Evolutionary conservation across 768 basidiomycete genomes (phyloP), one percentile per base, ranked within the genome.

Genomic region (Hygrocybe coccinea): DNA sequence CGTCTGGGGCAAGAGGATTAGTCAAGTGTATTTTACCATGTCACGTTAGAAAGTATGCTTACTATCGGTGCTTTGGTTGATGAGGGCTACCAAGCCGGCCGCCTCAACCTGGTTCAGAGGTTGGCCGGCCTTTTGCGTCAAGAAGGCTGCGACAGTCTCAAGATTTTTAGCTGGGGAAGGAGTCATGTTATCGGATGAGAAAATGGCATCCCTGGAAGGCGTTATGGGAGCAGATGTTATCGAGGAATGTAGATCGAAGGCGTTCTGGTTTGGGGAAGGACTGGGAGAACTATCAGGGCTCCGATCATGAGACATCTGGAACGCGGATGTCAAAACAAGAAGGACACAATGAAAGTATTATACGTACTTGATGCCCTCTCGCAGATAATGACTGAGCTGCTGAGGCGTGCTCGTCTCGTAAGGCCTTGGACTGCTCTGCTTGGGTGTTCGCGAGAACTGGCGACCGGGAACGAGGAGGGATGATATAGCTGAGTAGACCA

Each of bases 21-120:
- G 3, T 21, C 4, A 15, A 14, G n/a, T 6, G 36, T 14, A 17
- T 5, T 21, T 5, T 12, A 11, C 12, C n/a, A 12, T 11, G 19
- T 10, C 1, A 9, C 11, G 34, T 33, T 24, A 11, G 11, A 14
- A 6, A 33, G 29, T 25, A 17, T 8, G 33, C 46, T 21, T n/a
- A 56, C 44, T 36, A n/a, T 56, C 33, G 1, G 76, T 74, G 60
- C 75, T 81, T 49, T 76, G 73, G 60, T 81, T 71, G 21, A 86
- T 74, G 46, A 84, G 72, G 25, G 80, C 72, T 17, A 83, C 71
- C n/a, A 85, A 66, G 5, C 79, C 80, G 36, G 77, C 78, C 21
- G 77, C 71, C 63, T 85, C 84, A 8, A 79, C 74, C 3, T 74
- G 68, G 51, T 77, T 80, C 15, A 85, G 73, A 21, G 75, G 71